Conservation (phyloP, 2,329 filamentous ascomycete genomes). For the Aspergillus awamori region DNA sequence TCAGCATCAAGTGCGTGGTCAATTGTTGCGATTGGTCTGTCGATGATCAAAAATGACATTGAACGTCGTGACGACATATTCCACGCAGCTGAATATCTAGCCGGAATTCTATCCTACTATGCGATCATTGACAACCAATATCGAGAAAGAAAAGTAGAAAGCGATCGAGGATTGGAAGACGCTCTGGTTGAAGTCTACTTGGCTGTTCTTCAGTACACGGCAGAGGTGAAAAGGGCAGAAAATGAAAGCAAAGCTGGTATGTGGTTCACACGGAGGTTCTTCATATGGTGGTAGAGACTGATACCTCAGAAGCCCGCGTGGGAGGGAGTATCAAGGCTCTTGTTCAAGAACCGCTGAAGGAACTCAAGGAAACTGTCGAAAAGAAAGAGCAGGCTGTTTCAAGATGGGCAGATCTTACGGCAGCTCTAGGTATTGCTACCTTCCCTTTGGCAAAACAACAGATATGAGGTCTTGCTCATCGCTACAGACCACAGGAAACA, state of each 20-base stretch:
- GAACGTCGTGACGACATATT: constrained; percentile 5
- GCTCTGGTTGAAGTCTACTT: constrained; percentile 5
- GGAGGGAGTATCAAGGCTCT: background rate
- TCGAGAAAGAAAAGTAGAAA: background rate
- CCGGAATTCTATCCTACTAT: constrained; percentile 4
- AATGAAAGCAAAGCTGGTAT: background rate
- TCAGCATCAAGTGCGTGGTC: constrained; percentile 5
- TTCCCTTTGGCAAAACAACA: background rate
- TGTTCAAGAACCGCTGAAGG: background rate
- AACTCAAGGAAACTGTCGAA: background rate
- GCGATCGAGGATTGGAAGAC: background rate
- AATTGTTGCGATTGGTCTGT: constrained; percentile 4
- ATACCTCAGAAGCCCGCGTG: background rate
- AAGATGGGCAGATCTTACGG: background rate
- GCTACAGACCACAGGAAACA: background rate
- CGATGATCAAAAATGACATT: constrained; percentile 5
- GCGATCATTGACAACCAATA: constrained; percentile 4
- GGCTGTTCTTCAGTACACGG: constrained; percentile 3
- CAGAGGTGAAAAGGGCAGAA: background rate
- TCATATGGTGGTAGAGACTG: background rate
- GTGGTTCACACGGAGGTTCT: background rate
- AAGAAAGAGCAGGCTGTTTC: background rate
- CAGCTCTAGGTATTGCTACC: background rate
- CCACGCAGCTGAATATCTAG: constrained; percentile 4
- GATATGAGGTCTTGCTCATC: background rate